Evolutionary conservation across 2,329 filamentous ascomycete species (phyloP), one percentile per base, ranked within the genome.

Genomic region (Claviceps sp.): DNA sequence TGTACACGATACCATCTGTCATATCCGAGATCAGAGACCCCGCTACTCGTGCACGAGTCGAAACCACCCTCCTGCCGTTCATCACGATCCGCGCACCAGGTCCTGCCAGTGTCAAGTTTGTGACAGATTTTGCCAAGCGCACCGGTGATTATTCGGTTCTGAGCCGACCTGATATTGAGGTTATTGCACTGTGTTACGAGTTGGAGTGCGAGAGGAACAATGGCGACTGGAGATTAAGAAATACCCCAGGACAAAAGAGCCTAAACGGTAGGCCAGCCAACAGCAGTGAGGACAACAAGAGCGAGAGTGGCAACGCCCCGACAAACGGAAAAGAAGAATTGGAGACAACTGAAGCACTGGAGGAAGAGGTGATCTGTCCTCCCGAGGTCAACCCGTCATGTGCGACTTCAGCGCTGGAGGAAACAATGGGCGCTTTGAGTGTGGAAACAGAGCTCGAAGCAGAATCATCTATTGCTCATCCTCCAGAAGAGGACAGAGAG

Each of bases 171-270:
- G 93, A 98, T 81, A 73, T 97, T 55, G 86, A 94, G 59, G 78
- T 98, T 42, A 73, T 97, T 62, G 93, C 91, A 8, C 72, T 98
- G 52, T 86, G 89, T 1, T 97, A 97, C 66, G 93, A 98, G 65
- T 66, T 97, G n/a, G 91, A 97, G 61, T 86, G 87, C 61, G 90
- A 97, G 72, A 75, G 84, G 54, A 94, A 95, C 64, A 81, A 83
- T n/a, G 90, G 90, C 2, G 84, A 95, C 64, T 95, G 88, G 85
- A 79, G 90, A 54, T 63, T 96, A 66, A 77, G 90, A 55, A 87
- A 78, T 53, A 77, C 79, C 3, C 91, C 91, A 0, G 85, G 83
- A 1, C 89, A 95, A 65, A 90, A 89, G 66, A 67, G 77, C 1
- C 63, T 90, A 52, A 91, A 91, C 63, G 87, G 87, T 3, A 77